Conservation (phyloP, 2,329 filamentous ascomycete species). For the Claviceps fusiformis region DNA sequence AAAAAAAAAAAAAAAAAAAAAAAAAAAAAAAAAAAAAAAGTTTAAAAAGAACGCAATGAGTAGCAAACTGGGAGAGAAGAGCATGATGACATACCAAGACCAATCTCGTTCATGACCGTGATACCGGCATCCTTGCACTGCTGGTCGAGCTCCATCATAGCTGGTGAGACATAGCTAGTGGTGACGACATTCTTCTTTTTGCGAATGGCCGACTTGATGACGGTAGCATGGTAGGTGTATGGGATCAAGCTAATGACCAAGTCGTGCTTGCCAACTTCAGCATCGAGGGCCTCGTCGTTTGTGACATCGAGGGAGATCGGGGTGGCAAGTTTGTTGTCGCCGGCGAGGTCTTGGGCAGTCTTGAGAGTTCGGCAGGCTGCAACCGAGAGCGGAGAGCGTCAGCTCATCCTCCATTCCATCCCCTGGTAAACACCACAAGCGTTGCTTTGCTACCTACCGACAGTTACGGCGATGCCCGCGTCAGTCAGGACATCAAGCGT, state of each 20-base stretch:
- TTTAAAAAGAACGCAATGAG: not conserved
- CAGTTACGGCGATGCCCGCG: constrained; percentile 49
- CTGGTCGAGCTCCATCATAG: constrained; percentile 79
- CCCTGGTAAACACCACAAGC: not conserved
- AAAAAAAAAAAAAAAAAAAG: no score
- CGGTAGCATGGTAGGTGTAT: constrained; percentile 75
- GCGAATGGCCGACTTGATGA: constrained; percentile 88
- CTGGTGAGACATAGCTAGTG: constrained; percentile 82
- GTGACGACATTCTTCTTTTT: constrained; percentile 95
- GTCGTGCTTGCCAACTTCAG: constrained; percentile 66
- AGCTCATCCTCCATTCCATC: not conserved
- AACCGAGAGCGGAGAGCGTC: not conserved
- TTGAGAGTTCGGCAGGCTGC: constrained; percentile 71
- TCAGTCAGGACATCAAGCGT: constrained; percentile 50
- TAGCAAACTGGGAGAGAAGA: not conserved
- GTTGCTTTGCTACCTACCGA: constrained; percentile 30
- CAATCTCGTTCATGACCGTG: constrained; percentile 96
- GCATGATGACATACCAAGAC: constrained; percentile 30
- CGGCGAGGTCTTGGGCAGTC: constrained; percentile 60
- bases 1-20: no score
- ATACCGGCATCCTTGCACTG: constrained; percentile 81
- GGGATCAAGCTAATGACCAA: constrained; percentile 75
- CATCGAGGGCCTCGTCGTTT: constrained; percentile 63
- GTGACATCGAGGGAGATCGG: constrained; percentile 78
- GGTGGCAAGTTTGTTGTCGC: constrained; percentile 56